Conservation (phyloP, 2,329 filamentous ascomycete species). For the Diaporthe sp. region DNA sequence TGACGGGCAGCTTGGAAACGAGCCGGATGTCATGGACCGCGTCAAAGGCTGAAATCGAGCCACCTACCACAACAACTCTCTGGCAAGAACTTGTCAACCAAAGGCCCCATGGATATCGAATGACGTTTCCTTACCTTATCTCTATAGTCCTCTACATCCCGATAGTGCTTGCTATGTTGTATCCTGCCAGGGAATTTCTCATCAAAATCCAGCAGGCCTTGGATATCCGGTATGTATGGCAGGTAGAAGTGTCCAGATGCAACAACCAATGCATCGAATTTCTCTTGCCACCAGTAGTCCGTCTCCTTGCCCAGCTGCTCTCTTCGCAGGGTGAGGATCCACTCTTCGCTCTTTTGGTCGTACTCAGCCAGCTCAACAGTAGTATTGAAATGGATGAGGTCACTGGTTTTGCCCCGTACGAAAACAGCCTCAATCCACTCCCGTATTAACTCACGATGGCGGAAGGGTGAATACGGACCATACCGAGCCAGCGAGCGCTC, state of each 20-base stretch:
- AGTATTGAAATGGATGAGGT: conserved; percentile 63
- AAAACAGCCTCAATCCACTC: conserved; percentile 20
- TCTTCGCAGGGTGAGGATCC: conserved; percentile 46
- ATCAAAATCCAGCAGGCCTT: conserved; percentile 54
- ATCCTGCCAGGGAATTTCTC: conserved; percentile 60
- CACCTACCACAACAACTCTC: conserved; percentile 69
- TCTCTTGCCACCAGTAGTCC: conserved; percentile 54
- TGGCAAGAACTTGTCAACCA: conserved; percentile 43
- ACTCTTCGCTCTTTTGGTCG: not conserved
- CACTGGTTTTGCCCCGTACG: conserved; percentile 43
- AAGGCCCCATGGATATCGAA: no score
- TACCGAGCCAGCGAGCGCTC: conserved; percentile 45
- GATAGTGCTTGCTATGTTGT: conserved; percentile 67
- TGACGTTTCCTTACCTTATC: conserved; percentile 55
- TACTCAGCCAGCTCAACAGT: conserved; percentile 67
- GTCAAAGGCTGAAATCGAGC: conserved; percentile 70
- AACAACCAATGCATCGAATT: conserved; percentile 57
- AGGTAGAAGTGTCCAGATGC: conserved; percentile 58
- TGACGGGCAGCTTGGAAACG: conserved; percentile 60
- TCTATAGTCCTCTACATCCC: conserved; percentile 58
- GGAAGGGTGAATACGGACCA: conserved; percentile 48
- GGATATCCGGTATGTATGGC: conserved; percentile 56
- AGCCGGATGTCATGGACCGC: conserved; percentile 66
- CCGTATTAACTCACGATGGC: conserved; percentile 38
- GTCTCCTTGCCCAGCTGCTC: conserved; percentile 22